Evolutionary conservation across 306 rosid species (phyloP), one percentile per base, ranked within the genome.

Genomic region (Vicia faba): DNA sequence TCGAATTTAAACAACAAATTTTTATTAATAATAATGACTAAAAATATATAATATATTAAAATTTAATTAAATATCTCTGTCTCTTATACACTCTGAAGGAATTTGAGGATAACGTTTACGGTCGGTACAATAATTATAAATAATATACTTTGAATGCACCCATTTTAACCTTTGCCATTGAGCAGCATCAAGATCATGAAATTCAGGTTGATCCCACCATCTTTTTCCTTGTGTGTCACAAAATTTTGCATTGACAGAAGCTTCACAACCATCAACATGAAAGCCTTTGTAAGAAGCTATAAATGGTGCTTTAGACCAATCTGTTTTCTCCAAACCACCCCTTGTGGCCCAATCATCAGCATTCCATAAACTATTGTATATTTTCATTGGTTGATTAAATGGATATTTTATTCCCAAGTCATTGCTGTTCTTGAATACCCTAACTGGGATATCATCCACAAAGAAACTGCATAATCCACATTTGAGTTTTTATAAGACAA

Each of bases 301-400:
- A 73, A 91, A 91, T 1, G 97, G 97, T 0, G 97, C 97, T 78
- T 88, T 91, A 8, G 89, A 81, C 97, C 96, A 91, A 18, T 91
- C 92, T 4, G 97, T 88, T 75, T 91, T 91, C 82, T 91, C 97
- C 15, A 88, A 73, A 8, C 96, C 97, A 33, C 96, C 97, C 28
- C 96, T 76, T 0, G 97, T 91, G 35, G 97, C 97, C 97, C 97
- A 91, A 25, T 91, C 97, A 65, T 91, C 97, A 0, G 95, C 97
- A 39, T 91, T 91, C 97, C 97, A 91, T 4, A 91, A 69, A 72
- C 97, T 91, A 9, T 95, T 87, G 88, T 88, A 91, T 4, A 91
- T 70, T 83, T 91, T 89, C 97, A 91, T 91, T 3, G 97, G 97
- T 26, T 91, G 97, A 80, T 87, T 82, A 61, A 91, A 91, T 41